Base-by-base conservation (phyloP, 805 yeast species). In the Dipodascus geniculatus region DNA sequence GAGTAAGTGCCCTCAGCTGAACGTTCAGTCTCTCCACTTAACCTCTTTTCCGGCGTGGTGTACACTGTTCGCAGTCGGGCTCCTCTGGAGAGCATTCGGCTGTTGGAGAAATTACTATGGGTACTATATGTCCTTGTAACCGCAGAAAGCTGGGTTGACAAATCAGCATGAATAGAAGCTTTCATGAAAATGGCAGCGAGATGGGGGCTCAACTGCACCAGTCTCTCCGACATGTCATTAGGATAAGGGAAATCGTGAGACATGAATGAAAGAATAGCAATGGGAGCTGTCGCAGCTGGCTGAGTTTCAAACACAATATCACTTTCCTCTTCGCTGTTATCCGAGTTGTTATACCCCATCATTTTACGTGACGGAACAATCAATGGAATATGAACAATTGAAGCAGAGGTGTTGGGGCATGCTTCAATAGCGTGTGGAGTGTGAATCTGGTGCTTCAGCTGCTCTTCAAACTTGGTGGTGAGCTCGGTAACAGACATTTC, bases 221-320 rank as follows among this genome's bases (percentile, higher is more conserved):
- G 49, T 9, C 57, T 48, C 23, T 55, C 54, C 23, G 60, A 55
- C 42, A 66, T 55, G 23, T 59, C 54, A 23, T 50, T 50, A 1
- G 69, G 68, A 54, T 63, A 66, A 6, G 69, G 69, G 17, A 66
- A 61, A 6, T 65, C 54, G 17, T 63, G 60, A 2, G 69, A 63
- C 56, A 64, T 52, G 22, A 66, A 50, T 20, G 68, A 65, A 1
- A 66, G 50, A 17, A 66, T 61, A 3, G 66, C 69, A 22, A 66
- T 56, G 4, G 69, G 69, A n/a, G 63, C 65, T 3, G 60, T 51
- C 23, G 52, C 48, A 24, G 51, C 52, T 16, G 49, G 57, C n/a
- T 33, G 49, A 8, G 54, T 22, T 42, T 28, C 51, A 3, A 54
- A 14, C 3, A 51, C 49, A 16, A 50, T 31, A 16, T 48, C 56